A percentile compares a stretch with the other conserved stretches of the same genome.
phyloP scores from a whole-genome alignment of 768 basidiomycete genomes.

The Leucocoprinus leucothites region DNA sequence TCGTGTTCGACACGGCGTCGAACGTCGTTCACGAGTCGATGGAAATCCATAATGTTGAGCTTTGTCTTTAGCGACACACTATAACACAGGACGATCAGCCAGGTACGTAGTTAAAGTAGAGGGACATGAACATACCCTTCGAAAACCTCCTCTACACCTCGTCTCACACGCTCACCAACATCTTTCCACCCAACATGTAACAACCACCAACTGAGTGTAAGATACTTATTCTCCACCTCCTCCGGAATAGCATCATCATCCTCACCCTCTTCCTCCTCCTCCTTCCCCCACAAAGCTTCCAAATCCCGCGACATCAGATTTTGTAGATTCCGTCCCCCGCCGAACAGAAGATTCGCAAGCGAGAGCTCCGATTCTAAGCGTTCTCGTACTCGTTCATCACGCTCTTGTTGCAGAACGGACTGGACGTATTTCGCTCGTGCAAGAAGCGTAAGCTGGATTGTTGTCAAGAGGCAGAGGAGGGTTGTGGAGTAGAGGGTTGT shows the following conservation, averaged over 20 bases:
- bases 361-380: slow-evolving; percentile 39
- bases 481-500: slow-evolving; percentile 86
- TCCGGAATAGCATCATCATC: slow-evolving; percentile 37
- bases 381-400: slow-evolving; percentile 53
- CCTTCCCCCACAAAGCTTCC: slow-evolving; percentile 19
- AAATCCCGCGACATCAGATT: slow-evolving; percentile 20
- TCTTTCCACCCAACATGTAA: slow-evolving; percentile 20
- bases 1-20: slow-evolving; percentile 75
- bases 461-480: slow-evolving; percentile 82
- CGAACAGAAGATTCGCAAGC: slow-evolving; percentile 33
- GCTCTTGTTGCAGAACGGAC: slow-evolving; percentile 59
- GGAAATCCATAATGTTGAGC: slow-evolving; percentile 66
- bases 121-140: slow-evolving; percentile 55
- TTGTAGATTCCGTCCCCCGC: slow-evolving; percentile 22
- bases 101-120: too few species aligned
- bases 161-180: slow-evolving; percentile 18
- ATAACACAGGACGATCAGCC: neutral
- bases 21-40: slow-evolving; percentile 67
- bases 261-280: neutral
- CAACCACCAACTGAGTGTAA: slow-evolving; percentile 20
- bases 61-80: slow-evolving; percentile 85
- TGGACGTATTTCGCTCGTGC: slow-evolving; percentile 79
- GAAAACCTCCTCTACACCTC: slow-evolving; percentile 51
- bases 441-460: slow-evolving; percentile 81
- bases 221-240: slow-evolving; percentile 53